These are phyloP conservation scores for Kappamyces sp. DNA, from an alignment of 192 early-diverging fungal species.

Conservation along the genomic window DNA sequence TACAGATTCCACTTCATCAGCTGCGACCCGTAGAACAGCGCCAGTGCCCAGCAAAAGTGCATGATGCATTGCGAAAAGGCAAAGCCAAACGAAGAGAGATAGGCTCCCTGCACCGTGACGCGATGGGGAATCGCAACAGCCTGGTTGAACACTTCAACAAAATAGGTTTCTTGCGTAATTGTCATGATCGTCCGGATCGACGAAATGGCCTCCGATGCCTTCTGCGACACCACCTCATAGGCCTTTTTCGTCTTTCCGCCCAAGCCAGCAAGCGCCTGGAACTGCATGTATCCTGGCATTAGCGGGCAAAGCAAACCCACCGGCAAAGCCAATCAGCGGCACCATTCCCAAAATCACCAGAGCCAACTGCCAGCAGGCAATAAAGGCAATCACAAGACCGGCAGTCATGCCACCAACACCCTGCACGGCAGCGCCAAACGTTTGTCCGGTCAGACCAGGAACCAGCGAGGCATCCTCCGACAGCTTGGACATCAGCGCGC, in stretches of 20 bases:
- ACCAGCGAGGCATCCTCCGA: constrained; percentile 69
- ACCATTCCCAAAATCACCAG: constrained; percentile 67
- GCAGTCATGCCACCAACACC: constrained; percentile 36
- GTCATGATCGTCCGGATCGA: constrained; percentile 80
- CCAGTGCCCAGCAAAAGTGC: constrained; percentile 71
- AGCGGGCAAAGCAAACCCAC: no score
- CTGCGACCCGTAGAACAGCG: constrained; percentile 79
- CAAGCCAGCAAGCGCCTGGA: constrained; percentile 52
- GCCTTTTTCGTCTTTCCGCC: constrained; percentile 56
- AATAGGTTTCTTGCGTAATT: constrained; percentile 63
- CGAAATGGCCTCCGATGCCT: constrained; percentile 77
- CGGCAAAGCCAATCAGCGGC: constrained; percentile 61
- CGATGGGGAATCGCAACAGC: constrained; percentile 65
- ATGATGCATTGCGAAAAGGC: constrained; percentile 67
- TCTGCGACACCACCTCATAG: constrained; percentile 60
- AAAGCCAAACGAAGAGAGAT: constrained; percentile 64
- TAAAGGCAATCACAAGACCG: constrained; percentile 41
- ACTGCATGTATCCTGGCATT: constrained; percentile 62
- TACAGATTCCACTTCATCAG: constrained; percentile 50
- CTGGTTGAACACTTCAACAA: constrained; percentile 57
- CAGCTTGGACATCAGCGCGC: constrained; percentile 74
- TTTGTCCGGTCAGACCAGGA: constrained; percentile 37
- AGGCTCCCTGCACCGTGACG: constrained; percentile 57
- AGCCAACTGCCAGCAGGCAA: constrained; percentile 76
- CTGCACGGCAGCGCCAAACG: constrained; percentile 47